Percentiles rank a stretch among this genome's conserved stretches.
phyloP scores from a whole-genome alignment of 352 stramenopile genomes.

The Globisporangium solare region DNA sequence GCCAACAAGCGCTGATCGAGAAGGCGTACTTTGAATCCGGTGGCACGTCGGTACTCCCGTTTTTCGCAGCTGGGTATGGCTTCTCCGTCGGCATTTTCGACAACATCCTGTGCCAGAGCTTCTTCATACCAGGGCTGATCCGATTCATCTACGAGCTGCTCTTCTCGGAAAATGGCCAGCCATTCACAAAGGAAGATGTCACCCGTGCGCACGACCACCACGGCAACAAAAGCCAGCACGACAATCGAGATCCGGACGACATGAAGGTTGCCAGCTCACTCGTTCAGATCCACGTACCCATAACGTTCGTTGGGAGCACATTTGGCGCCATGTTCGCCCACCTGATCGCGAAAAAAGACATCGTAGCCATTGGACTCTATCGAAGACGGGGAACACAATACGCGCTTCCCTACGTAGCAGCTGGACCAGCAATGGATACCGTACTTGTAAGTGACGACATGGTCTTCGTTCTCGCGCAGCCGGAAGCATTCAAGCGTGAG shows the following conservation, averaged over 20 bases:
- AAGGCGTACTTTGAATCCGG: conserved; percentile 38
- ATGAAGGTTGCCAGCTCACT: conserved; percentile 38
- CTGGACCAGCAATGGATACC: conserved; percentile 38
- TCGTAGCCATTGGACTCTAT: conserved; percentile 52
- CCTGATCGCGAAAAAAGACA: conserved; percentile 35
- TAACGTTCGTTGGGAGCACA: conserved; percentile 29
- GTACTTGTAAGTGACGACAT: conserved; percentile 43
- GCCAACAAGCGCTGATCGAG: conserved; percentile 37
- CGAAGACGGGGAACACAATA: conserved; percentile 29
- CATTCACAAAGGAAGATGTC: conserved; percentile 4
- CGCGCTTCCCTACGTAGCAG: conserved; percentile 49
- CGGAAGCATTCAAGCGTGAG: conserved; percentile 19
- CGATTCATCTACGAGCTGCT: conserved; percentile 63
- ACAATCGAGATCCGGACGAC: neutral
- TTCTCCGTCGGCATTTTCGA: conserved; percentile 67
- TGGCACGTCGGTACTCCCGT: conserved; percentile 39
- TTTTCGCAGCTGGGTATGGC: conserved; percentile 60
- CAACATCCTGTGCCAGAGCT: conserved; percentile 71
- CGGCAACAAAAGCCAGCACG: neutral
- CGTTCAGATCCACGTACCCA: conserved; percentile 46
- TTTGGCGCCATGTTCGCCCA: conserved; percentile 56
- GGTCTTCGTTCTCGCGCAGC: conserved; percentile 57
- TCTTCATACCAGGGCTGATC: conserved; percentile 56
- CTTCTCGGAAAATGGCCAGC: conserved; percentile 47
- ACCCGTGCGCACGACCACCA: neutral